Evolutionary conservation across 345 rosid genomes (phyloP), one percentile per base, ranked within the genome.

Genomic region (Camelina laxa): DNA sequence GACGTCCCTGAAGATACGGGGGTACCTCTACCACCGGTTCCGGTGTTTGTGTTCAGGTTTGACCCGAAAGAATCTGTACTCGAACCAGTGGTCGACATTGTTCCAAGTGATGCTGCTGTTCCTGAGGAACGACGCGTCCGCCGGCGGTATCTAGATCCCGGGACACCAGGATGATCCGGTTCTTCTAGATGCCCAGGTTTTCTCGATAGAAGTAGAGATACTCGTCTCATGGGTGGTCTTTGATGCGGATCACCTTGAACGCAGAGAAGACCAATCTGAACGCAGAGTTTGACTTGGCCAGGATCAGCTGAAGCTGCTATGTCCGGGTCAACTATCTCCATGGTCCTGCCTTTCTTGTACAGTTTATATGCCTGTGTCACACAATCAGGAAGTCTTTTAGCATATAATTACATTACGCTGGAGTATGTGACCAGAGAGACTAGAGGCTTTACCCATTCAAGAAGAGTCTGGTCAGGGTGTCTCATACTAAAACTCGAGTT

Each of bases 181-280:
- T 85, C 97, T 19, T 87, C 89, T 53, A 91, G 69, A 70, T 17
- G 59, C 57, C 87, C 80, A 0, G 88, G 86, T 81, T 77, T 90
- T 84, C 78, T 88, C 5, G 97, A 89, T 49, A 92, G 84, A 84
- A 87, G 58, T 49, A 89, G 64, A 38, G 86, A 90, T 0, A 96
- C 86, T 2, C 94, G 87, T 22, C 80, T 57, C 96, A 96, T 91
- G 0, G 27, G 8, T 0, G 99, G 99, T 55, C 99, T 86, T 24
- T 71, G 12, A 9, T 81, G 81, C 0, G 97, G 97, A 53, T 96
- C 96, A 3, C 91, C 86, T 76, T 92, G 99, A 0, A 86, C 84
- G 83, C 99, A 96, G 27, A 96, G 83, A 31, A 96, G 78, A 14
- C 93, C 98, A 4, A 96, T 80, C 48, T 89, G 97, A 55, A 96